Percentiles rank a stretch among this genome's conserved stretches.
These are phyloP conservation scores for Umbelopsis vinacea DNA, from an alignment of 192 early-diverging fungal genomes.

Conservation along the genomic window DNA sequence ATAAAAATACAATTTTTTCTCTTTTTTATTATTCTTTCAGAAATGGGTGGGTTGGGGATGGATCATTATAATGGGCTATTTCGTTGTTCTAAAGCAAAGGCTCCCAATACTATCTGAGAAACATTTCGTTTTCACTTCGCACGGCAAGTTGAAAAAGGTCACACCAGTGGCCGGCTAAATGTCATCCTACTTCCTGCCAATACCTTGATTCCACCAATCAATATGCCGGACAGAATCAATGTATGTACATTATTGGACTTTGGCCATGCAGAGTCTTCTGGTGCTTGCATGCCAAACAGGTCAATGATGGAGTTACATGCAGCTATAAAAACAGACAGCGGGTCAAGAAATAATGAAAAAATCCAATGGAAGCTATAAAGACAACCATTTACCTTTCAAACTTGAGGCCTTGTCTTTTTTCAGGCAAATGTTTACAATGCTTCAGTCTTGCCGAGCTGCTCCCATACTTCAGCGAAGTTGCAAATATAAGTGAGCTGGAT, in stretches of 20 bases:
- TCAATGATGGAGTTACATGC: constrained; percentile 73
- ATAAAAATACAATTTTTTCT: too few species aligned
- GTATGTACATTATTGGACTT: constrained; percentile 81
- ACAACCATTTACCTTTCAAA: constrained; percentile 63
- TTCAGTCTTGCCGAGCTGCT: constrained; percentile 70
- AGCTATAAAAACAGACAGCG: constrained; percentile 40
- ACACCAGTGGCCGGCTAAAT: constrained; percentile 80
- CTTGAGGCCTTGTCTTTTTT: constrained; percentile 72
- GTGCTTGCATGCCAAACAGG: constrained; percentile 85
- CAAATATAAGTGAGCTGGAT: constrained; percentile 85
- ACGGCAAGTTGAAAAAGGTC: constrained; percentile 90
- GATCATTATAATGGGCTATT: neutral
- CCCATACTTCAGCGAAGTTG: constrained; percentile 82
- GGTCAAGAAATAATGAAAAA: constrained; percentile 22
- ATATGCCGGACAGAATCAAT: constrained; percentile 83
- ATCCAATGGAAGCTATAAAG: too few species aligned
- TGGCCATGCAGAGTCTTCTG: constrained; percentile 74
- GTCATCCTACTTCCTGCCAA: constrained; percentile 90
- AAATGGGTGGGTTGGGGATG: constrained; percentile 3
- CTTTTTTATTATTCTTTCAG: neutral
- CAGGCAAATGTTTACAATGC: constrained; percentile 88
- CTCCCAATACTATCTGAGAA: constrained; percentile 75
- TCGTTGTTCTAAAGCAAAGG: constrained; percentile 59
- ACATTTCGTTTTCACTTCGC: constrained; percentile 69
- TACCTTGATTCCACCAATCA: constrained; percentile 77